Conservation (phyloP, 805 yeast species). For the Candida glaebosa region DNA sequence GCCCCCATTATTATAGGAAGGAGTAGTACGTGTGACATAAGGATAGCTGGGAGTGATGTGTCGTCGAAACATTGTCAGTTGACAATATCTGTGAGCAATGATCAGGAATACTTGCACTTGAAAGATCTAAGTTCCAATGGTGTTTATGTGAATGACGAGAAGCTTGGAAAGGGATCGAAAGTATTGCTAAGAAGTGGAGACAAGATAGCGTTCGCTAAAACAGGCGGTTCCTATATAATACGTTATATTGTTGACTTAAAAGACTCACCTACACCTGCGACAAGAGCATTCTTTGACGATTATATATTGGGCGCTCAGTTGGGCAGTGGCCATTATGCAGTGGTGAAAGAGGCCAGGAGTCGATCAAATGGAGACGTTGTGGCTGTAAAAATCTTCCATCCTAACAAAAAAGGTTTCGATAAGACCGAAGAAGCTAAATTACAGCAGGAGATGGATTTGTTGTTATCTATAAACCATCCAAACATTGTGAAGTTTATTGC, state of each 20-base stretch:
- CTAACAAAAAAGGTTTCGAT: constrained; percentile 32
- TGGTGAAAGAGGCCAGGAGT: constrained; percentile 67
- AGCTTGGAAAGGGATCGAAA: constrained; percentile 47
- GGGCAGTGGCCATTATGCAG: constrained; percentile 79
- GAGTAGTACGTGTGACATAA: constrained; percentile 57
- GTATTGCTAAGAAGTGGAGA: constrained; percentile 61
- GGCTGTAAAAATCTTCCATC: constrained; percentile 74
- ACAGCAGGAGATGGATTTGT: constrained; percentile 64
- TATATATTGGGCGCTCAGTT: constrained; percentile 55
- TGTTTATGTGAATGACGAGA: constrained; percentile 58
- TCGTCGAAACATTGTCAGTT: constrained; percentile 65
- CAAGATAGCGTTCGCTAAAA: constrained; percentile 52
- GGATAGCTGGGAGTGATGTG: constrained; percentile 53
- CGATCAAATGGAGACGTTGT: constrained; percentile 56
- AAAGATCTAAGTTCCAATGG: constrained; percentile 66
- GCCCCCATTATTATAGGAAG: constrained; percentile 43
- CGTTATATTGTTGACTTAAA: constrained; percentile 35
- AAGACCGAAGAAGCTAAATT: constrained; percentile 38
- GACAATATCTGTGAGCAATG: constrained; percentile 21
- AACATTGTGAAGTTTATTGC: constrained; percentile 66
- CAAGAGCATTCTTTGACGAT: constrained; percentile 53
- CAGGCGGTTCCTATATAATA: constrained; percentile 48
- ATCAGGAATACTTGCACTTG: constrained; percentile 39
- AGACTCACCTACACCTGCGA: constrained; percentile 13
- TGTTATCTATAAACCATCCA: constrained; percentile 63